phyloP scores from a whole-genome alignment of 768 basidiomycete genomes.

The Leccinum truebloodii region DNA sequence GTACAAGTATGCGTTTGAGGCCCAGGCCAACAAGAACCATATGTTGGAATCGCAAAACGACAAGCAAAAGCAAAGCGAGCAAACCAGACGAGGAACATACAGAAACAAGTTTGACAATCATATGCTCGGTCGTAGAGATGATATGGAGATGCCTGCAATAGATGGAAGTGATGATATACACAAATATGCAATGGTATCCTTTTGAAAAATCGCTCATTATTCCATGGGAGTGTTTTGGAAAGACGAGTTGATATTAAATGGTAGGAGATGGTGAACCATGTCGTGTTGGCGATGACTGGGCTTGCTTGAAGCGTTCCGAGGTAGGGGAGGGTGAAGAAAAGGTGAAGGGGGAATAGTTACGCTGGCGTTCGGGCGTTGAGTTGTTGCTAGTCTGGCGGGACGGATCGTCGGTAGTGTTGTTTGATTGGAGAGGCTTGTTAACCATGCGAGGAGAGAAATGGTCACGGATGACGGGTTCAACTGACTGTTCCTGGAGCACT shows the following conservation, averaged over 20 bases:
- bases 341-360: slow-evolving; percentile 73
- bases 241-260: neutral
- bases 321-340: slow-evolving; percentile 74
- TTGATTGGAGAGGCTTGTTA: slow-evolving; percentile 31
- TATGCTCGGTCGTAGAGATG: slow-evolving; percentile 30
- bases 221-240: slow-evolving; percentile 6
- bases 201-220: slow-evolving; percentile 14
- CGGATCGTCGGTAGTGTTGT: slow-evolving; percentile 42
- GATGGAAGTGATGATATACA: slow-evolving; percentile 36
- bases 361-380: slow-evolving; percentile 73
- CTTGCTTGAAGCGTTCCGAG: slow-evolving; percentile 52
- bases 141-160: slow-evolving; percentile 31
- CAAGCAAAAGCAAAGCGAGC: slow-evolving; percentile 28
- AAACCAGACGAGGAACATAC: slow-evolving; percentile 28
- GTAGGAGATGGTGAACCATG: slow-evolving; percentile 22
- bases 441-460: slow-evolving; percentile 39
- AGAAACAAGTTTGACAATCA: slow-evolving; percentile 24
- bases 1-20: slow-evolving; percentile 33
- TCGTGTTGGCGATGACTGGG: slow-evolving; percentile 35
- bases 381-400: slow-evolving; percentile 70
- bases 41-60: slow-evolving; percentile 31
- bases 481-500: slow-evolving; percentile 47
- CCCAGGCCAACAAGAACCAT: slow-evolving; percentile 25
- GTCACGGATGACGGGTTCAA: slow-evolving; percentile 59
- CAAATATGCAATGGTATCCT: slow-evolving; percentile 35